Evolutionary conservation across 164 flowering plant genomes (phyloP).

Genomic region (Paratinospora sagittata): DNA sequence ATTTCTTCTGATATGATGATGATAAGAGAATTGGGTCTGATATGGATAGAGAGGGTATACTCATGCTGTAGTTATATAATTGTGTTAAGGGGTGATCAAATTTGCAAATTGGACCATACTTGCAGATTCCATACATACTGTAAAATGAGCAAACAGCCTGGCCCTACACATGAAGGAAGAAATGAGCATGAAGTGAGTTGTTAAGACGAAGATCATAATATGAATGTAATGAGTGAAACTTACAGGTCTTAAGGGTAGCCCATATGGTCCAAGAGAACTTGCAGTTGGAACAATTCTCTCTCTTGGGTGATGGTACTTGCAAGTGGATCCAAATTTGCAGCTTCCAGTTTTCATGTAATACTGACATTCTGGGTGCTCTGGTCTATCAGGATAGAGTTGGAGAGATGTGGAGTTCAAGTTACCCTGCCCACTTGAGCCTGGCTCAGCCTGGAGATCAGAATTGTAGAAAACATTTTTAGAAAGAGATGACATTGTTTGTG

Average conservation of each 20-base stretch:
- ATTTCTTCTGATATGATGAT: constrained; percentile 10
- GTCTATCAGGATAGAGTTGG: constrained; percentile 55
- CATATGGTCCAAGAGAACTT: constrained; percentile 41
- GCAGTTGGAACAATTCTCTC: constrained; percentile 42
- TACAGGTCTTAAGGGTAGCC: constrained; percentile 77
- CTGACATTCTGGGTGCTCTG: constrained; percentile 82
- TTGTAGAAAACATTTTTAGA: constrained; percentile 27
- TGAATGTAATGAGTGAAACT: constrained; percentile 18
- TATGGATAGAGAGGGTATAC: constrained; percentile 12
- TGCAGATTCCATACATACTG: constrained; percentile 43
- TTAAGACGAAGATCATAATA: not conserved
- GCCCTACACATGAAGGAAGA: constrained; percentile 36
- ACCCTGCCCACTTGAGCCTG: constrained; percentile 36
- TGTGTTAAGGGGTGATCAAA: constrained; percentile 23
- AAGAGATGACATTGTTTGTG: constrained; percentile 45
- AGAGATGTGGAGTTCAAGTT: constrained; percentile 20
- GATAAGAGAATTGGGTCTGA: constrained; percentile 12
- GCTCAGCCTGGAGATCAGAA: constrained; percentile 33
- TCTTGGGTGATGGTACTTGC: constrained; percentile 80
- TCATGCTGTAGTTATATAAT: constrained; percentile 14
- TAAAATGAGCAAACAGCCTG: constrained; percentile 52
- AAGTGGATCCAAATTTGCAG: constrained; percentile 74
- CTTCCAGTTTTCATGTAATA: constrained; percentile 66
- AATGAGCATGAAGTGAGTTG: not conserved
- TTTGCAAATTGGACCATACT: constrained; percentile 20